Conservation (phyloP, 345 rosid genomes). For the Hibiscus mutabilis region DNA sequence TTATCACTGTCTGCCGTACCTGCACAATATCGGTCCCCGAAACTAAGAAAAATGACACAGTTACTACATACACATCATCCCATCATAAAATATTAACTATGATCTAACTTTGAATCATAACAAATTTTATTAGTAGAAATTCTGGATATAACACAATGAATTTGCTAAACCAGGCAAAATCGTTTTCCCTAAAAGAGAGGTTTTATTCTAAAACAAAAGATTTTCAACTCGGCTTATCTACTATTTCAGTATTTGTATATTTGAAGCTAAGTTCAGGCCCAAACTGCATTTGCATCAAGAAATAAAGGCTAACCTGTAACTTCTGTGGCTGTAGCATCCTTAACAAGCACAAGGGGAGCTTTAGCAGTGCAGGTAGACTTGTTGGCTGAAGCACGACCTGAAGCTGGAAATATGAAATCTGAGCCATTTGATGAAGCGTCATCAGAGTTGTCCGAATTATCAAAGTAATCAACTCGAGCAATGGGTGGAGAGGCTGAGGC, state of each 20-base stretch:
- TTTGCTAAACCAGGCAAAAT: constrained; percentile 4
- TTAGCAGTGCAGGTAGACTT: constrained; percentile 24
- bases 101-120: neutral
- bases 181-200: neutral
- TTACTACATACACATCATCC: constrained; percentile 8
- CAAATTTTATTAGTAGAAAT: neutral
- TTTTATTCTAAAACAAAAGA: neutral
- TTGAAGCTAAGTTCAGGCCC: neutral
- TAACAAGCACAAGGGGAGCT: constrained; percentile 42
- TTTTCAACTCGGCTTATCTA: neutral
- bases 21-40: constrained; percentile 34
- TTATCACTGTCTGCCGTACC: constrained; percentile 54
- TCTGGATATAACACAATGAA: neutral
- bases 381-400: constrained; percentile 26
- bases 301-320: constrained; percentile 36
- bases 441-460: constrained; percentile 52
- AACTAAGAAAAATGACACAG: constrained; percentile 5
- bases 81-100: constrained; percentile 8
- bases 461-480: constrained; percentile 36
- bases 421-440: constrained; percentile 64
- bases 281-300: constrained; percentile 15
- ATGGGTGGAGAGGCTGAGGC: constrained; percentile 36
- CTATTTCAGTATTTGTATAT: neutral
- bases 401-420: constrained; percentile 62
- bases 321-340: constrained; percentile 46